Percentiles rank a stretch among this genome's conserved stretches.
phyloP scores from a whole-genome alignment of 129 eudicot genomes.

The Glebionis coronaria region DNA sequence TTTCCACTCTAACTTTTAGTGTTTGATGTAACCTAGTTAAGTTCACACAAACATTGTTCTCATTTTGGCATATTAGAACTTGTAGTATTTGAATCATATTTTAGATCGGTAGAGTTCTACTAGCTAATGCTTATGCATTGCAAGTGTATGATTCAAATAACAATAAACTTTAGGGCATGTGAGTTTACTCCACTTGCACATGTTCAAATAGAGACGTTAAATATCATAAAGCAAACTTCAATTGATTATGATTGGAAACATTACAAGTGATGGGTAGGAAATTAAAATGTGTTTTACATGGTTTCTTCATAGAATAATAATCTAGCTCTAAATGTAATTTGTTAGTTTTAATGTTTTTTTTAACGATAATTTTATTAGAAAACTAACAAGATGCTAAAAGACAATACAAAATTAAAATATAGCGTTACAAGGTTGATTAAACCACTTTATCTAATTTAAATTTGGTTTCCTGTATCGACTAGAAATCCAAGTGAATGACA shows the following conservation, averaged over 20 bases:
- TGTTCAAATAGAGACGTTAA: not conserved
- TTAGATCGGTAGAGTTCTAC: not conserved
- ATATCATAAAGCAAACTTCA: not conserved
- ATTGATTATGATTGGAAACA: not conserved
- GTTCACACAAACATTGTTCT: not conserved
- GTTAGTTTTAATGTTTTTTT: no score
- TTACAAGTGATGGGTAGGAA: no score
- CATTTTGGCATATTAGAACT: not conserved
- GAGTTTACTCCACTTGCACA: not conserved
- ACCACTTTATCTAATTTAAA: no score
- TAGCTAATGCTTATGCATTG: not conserved
- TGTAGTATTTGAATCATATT: not conserved
- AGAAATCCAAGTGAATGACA: no score
- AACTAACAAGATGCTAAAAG: no score
- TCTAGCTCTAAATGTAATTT: no score
- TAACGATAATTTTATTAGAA: no score
- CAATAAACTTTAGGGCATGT: not conserved
- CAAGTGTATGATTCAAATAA: not conserved
- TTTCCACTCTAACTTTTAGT: not conserved
- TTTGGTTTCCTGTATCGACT: no score
- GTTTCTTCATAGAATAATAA: no score
- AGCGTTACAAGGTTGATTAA: no score
- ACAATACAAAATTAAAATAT: no score
- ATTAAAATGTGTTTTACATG: no score
- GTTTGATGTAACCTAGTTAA: constrained; percentile 3